Conservation (phyloP, 176 grass and related monocot genomes). For the Olyra latifolia region DNA sequence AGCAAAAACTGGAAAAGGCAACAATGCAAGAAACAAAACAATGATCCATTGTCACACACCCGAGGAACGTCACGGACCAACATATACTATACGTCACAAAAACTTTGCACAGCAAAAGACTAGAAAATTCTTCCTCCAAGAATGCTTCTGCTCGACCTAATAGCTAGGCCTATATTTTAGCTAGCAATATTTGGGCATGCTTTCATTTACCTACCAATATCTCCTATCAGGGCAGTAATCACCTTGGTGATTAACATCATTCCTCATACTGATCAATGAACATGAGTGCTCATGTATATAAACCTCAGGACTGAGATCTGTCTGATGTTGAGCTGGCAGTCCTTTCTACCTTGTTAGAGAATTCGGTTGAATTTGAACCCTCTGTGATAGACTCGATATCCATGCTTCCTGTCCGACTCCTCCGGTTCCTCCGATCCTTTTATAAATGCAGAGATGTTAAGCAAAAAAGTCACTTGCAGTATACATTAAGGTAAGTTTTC, state of each 20-base stretch:
- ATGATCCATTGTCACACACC: constrained; percentile 24
- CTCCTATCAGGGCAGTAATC: constrained; percentile 28
- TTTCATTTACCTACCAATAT: constrained; percentile 26
- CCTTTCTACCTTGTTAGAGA: constrained; percentile 61
- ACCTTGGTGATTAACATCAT: constrained; percentile 27
- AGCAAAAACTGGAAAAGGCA: not conserved
- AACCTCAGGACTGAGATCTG: constrained; percentile 39
- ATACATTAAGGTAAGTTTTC: constrained; percentile 12
- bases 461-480: not conserved
- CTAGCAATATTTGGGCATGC: constrained; percentile 11
- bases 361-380: constrained; percentile 48
- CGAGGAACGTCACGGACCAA: constrained; percentile 16
- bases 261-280: constrained; percentile 7
- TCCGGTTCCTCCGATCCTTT: constrained; percentile 64
- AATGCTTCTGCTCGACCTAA: constrained; percentile 44
- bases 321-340: constrained; percentile 49
- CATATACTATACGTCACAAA: constrained; percentile 39
- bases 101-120: constrained; percentile 23
- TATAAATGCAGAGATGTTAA: not conserved
- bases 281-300: constrained; percentile 1
- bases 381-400: constrained; percentile 65
- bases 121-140: constrained; percentile 24
- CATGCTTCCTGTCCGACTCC: constrained; percentile 61
- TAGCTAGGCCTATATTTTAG: constrained; percentile 32
- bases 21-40: constrained; percentile 30